Percentiles rank a stretch among this genome's conserved stretches.
phyloP scores from a whole-genome alignment of 2,329 filamentous ascomycete species.

The Periconia sp. region DNA sequence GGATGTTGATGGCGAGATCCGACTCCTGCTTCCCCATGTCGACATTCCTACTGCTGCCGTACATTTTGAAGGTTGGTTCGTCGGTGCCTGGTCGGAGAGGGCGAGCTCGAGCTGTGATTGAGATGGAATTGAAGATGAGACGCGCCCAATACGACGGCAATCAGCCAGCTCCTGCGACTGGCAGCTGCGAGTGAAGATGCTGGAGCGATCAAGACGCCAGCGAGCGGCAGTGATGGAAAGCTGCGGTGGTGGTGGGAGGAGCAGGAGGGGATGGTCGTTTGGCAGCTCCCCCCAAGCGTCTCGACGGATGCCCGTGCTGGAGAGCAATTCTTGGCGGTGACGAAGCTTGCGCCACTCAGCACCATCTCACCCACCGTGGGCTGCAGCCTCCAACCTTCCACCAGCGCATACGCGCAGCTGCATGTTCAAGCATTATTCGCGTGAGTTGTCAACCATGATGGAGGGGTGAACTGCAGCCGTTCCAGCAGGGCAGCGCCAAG shows the following conservation, averaged over 20 bases:
- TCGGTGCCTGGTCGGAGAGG: too few species aligned
- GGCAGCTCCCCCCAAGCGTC: too few species aligned
- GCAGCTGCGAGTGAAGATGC: slow-evolving; percentile 19
- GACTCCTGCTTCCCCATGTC: slow-evolving; percentile 70
- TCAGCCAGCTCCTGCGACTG: slow-evolving; percentile 10
- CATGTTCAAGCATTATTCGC: slow-evolving; percentile 34
- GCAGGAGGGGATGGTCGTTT: too few species aligned
- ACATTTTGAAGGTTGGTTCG: too few species aligned
- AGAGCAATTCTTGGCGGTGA: slow-evolving; percentile 28
- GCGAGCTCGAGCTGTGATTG: too few species aligned
- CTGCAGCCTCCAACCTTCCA: neutral
- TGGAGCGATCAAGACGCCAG: too few species aligned
- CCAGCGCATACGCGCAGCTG: slow-evolving; percentile 41
- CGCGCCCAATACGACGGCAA: too few species aligned
- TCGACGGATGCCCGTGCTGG: slow-evolving; percentile 18
- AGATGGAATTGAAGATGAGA: too few species aligned
- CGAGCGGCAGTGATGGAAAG: neutral
- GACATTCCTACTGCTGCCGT: slow-evolving; percentile 63
- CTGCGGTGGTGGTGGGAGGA: too few species aligned
- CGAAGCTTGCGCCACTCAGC: slow-evolving; percentile 30
- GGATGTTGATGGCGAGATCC: slow-evolving; percentile 70
- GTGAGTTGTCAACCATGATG: slow-evolving; percentile 32
- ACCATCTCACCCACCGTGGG: neutral
- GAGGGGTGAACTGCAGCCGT: slow-evolving; percentile 20
- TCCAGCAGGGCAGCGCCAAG: slow-evolving; percentile 26